Percentiles rank a stretch among this genome's conserved stretches.
Conservation (phyloP, 345 rosid species). For the Heritiera littoralis region DNA sequence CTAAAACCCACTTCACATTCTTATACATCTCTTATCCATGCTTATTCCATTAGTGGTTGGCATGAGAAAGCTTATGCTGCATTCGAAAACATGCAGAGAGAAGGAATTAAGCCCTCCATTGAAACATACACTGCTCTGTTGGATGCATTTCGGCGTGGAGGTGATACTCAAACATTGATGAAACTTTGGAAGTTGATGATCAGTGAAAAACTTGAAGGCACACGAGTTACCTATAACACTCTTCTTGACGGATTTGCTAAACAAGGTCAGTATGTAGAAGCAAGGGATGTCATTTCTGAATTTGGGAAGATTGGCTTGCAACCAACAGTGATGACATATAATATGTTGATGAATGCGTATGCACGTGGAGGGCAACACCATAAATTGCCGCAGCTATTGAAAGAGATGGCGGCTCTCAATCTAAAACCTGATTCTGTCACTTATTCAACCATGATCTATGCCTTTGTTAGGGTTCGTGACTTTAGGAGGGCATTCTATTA, state of each 20-base stretch:
- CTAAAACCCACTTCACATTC: constrained; percentile 76
- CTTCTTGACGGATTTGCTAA: constrained; percentile 90
- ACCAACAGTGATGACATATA: constrained; percentile 85
- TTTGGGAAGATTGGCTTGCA: constrained; percentile 73
- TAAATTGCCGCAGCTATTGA: constrained; percentile 78
- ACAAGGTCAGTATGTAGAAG: constrained; percentile 80
- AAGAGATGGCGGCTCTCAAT: constrained; percentile 69
- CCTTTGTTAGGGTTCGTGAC: constrained; percentile 79
- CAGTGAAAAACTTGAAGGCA: constrained; percentile 58
- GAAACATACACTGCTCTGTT: constrained; percentile 86
- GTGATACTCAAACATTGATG: constrained; percentile 62
- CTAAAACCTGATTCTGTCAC: constrained; percentile 83
- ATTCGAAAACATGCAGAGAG: constrained; percentile 65
- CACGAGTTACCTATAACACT: constrained; percentile 74
- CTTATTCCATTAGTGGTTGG: constrained; percentile 81
- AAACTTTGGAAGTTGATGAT: constrained; percentile 80
- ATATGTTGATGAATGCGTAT: constrained; percentile 94
- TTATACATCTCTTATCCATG: constrained; percentile 83
- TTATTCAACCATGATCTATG: constrained; percentile 83
- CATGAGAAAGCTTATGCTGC: constrained; percentile 71
- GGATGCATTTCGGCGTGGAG: constrained; percentile 77
- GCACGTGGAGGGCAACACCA: constrained; percentile 80
- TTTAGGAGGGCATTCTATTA: constrained; percentile 87
- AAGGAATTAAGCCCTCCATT: constrained; percentile 69
- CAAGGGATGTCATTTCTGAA: constrained; percentile 76